Base-by-base conservation (phyloP, 2,329 filamentous ascomycete genomes). In the Diaporthe vexans region DNA sequence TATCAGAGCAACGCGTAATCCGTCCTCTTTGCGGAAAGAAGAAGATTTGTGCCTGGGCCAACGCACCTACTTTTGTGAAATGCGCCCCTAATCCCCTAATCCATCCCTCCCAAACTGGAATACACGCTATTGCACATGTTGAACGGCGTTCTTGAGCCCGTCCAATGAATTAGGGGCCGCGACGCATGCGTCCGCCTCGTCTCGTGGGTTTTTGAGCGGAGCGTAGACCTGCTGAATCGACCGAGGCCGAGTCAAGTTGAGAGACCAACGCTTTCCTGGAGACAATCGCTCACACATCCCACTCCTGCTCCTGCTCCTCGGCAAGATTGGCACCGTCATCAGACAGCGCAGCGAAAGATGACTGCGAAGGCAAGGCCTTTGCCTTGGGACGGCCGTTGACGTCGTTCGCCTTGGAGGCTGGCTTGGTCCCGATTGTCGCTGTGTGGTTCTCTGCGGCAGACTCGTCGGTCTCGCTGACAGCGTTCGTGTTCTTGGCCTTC, bases 321-420 rank as follows among this genome's bases (percentile, higher is more conserved):
- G 81, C 84, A 21, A 85, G 84, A 52, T 81, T 81, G 52, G 79
- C 78, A 51, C 83, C 83, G 54, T 86, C 83, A 74, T 82, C 81
- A 76, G 82, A 85, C 74, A 89, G 81, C 5, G 87, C 87, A 29
- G 87, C 88, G 81, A 89, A 89, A 8, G 87, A 86, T 7, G 82
- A 83, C 75, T 80, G 76, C 65, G 81, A 79, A 51, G 84, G 84
- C 76, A 87, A 84, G 57, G 79, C 80, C 76, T 84, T 79, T 17
- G 77, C 19, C 74, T 75, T 76, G 13, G 80, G 76, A 78, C 78
- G 78, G 43, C 75, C 77, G 68, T 83, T 85, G 75, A 76, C 57
- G 78, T 77, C 74, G 80, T 81, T 74, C 29, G 73, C 35, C 51
- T 74, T 76, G n/a, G 72, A 43, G 26, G 77, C 61, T 43, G 74